Evolutionary conservation across 2,329 filamentous ascomycete genomes (phyloP), one percentile per base, ranked within the genome.

Genomic region (Lecanicillium sp.): DNA sequence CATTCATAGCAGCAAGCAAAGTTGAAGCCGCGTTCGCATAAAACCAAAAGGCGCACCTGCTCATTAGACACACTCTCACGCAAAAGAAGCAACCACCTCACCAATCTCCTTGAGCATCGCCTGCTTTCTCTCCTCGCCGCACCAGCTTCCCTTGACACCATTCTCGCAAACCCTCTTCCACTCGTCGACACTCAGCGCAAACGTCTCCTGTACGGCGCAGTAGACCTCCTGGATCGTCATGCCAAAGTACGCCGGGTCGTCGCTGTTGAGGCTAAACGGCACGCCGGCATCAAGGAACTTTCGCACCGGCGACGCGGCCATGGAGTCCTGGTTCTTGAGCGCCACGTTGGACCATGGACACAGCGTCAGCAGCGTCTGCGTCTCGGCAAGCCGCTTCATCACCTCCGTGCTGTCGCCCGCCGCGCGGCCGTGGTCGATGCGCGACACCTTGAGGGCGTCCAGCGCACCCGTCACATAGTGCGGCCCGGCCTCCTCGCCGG

Each of bases 171-270:
- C 81, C 5, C 53, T 60, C 46, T 64, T 69, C 85, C 84, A 88
- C 39, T 89, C 82, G n/a, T 62, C 58, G 4, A 79, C 59, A 17
- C 58, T 69, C 46, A 89, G 57, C 4, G 62, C 54, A 56, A 87
- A 87, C 1, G 79, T 77, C 30, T 86, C 79, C 57, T 89, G 83
- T 20, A 89, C 80, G 1, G 79, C 80, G 49, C 77, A 81, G 43
- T 54, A 88, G 48, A 87, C 87, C 49, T 84, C 81, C 37, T 84
- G 62, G 38, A 88, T 75, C 57, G 87, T 87, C 0, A 77, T 80
- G 3, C 82, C 81, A 61, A 89, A 88, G 53, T 86, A 86, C 10
- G 79, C 81, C 43, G 81, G 81, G 53, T 86, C 81, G 52, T 87
- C 82, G 47, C 77, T 82, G 58, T 87, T 87, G 55, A 87, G 75